These are phyloP conservation scores for Zalerion maritima DNA, from an alignment of 495 filamentous ascomycete species.

Conservation along the genomic window DNA sequence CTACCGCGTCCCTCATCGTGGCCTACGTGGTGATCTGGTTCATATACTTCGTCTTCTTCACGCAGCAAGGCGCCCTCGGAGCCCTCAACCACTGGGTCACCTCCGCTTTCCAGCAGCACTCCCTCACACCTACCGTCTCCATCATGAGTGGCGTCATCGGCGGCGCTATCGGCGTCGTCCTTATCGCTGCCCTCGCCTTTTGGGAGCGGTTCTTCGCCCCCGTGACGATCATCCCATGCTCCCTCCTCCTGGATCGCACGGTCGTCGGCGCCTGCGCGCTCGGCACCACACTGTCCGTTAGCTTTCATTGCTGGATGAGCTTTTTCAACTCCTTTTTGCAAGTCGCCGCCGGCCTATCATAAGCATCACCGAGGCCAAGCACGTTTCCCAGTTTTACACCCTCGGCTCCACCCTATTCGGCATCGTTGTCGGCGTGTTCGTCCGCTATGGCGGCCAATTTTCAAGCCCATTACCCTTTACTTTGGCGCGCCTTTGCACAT, in stretches of 20 bases:
- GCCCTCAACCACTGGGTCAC: slow-evolving; percentile 23
- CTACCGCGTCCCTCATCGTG: slow-evolving; percentile 11
- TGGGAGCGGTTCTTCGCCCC: slow-evolving; percentile 36
- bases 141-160: slow-evolving; percentile 36
- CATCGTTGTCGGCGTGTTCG: slow-evolving; percentile 29
- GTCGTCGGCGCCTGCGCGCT: slow-evolving; percentile 36
- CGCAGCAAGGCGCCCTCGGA: slow-evolving; percentile 19
- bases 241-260: slow-evolving; percentile 35
- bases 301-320: slow-evolving; percentile 35
- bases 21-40: slow-evolving; percentile 20
- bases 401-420: slow-evolving; percentile 30
- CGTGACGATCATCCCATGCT: slow-evolving; percentile 33
- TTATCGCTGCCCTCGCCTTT: slow-evolving; percentile 33
- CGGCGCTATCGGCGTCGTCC: slow-evolving; percentile 34
- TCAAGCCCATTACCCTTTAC: slow-evolving; percentile 26
- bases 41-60: slow-evolving; percentile 26
- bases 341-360: slow-evolving; percentile 37
- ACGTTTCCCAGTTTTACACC: slow-evolving; percentile 27
- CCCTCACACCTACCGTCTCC: slow-evolving; percentile 18
- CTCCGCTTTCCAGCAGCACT: slow-evolving; percentile 20
- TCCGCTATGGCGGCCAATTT: no score
- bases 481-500: slow-evolving; percentile 40
- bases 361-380: slow-evolving; percentile 27
- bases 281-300: slow-evolving; percentile 31
- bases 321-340: slow-evolving; percentile 40